Evolutionary conservation across 2,329 filamentous ascomycete species (phyloP).

Genomic region (Xylaria sp.): DNA sequence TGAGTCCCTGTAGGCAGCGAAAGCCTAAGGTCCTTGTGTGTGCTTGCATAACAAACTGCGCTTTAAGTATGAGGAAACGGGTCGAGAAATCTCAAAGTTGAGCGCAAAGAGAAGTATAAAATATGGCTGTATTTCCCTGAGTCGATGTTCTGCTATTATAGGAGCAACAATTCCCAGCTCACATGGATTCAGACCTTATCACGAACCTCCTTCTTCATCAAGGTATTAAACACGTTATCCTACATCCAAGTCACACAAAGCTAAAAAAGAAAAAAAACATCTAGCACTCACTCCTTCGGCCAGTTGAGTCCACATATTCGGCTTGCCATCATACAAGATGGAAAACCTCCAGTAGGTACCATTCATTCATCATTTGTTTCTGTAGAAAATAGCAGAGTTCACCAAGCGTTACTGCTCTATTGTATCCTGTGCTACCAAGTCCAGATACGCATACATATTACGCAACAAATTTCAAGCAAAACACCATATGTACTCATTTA

Average conservation of each 20-base stretch:
- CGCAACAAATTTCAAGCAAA: neutral
- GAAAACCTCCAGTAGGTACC: neutral
- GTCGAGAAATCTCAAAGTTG: neutral
- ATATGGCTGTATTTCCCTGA: neutral
- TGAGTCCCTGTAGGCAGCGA: constrained; percentile 28
- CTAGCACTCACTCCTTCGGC: neutral
- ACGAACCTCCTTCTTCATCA: neutral
- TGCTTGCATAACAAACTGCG: neutral
- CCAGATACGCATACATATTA: neutral
- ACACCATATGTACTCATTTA: neutral
- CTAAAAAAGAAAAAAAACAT: neutral
- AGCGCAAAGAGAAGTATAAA: neutral
- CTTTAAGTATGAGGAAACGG: neutral
- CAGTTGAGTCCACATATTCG: neutral
- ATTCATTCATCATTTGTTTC: neutral
- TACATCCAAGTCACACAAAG: neutral
- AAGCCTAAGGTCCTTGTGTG: neutral
- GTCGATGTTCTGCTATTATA: neutral
- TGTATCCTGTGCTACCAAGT: neutral
- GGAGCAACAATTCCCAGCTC: neutral
- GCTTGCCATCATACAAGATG: neutral
- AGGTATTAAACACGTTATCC: neutral
- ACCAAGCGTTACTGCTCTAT: neutral
- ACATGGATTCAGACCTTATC: neutral
- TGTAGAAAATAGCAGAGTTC: neutral